Evolutionary conservation across 441 rosid genomes (phyloP).

Genomic region (Populus hybrid): DNA sequence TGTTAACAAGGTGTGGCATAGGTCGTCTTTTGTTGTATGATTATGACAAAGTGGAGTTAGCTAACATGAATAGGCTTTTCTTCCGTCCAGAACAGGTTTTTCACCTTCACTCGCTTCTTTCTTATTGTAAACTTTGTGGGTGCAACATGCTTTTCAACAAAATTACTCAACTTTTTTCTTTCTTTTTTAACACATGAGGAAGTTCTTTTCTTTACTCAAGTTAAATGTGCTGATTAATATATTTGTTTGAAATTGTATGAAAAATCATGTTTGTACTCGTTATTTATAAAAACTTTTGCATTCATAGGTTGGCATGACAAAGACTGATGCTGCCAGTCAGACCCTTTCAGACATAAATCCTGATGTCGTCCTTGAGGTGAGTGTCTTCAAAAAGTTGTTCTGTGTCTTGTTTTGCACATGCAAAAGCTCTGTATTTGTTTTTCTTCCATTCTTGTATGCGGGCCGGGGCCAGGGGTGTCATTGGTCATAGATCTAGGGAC

Average conservation of each 20-base stretch:
- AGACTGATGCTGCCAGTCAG: constrained; percentile 99
- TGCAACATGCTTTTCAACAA: neutral
- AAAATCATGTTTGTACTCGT: constrained; percentile 5
- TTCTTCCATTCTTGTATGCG: neutral
- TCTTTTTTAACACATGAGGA: neutral
- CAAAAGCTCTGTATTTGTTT: neutral
- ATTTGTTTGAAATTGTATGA: neutral
- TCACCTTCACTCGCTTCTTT: constrained; percentile 1
- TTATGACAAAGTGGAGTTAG: constrained; percentile 91
- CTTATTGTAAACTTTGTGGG: neutral
- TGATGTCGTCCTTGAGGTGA: constrained; percentile 84
- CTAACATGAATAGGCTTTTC: constrained; percentile 95
- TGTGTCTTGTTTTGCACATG: neutral
- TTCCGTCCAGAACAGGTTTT: constrained; percentile 96
- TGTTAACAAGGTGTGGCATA: constrained; percentile 96
- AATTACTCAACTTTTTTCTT: neutral
- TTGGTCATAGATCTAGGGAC: neutral
- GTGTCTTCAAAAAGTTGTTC: constrained; percentile 11
- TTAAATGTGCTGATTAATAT: neutral
- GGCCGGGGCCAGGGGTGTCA: neutral
- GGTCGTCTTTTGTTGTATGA: constrained; percentile 97
- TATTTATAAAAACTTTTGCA: constrained; percentile 9
- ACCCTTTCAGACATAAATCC: constrained; percentile 93
- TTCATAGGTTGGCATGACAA: constrained; percentile 91
- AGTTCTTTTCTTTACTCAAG: neutral